Percentiles rank a stretch among this genome's conserved stretches.
These are phyloP conservation scores for Vinca minor DNA, from an alignment of 257 asterid genomes.

Conservation along the genomic window DNA sequence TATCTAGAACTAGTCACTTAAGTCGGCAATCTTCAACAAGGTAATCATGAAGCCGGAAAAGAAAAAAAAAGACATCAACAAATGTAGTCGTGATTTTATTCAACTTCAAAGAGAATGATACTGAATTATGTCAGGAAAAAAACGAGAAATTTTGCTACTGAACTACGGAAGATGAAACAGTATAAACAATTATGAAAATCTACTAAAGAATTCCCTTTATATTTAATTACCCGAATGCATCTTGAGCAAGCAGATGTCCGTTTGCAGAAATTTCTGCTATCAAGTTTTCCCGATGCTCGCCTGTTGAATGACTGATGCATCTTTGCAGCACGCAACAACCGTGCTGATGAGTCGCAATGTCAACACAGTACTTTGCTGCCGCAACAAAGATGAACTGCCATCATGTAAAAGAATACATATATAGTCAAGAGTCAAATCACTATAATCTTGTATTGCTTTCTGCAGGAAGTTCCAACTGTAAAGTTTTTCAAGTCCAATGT, in stretches of 20 bases:
- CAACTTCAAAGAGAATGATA: too few species aligned
- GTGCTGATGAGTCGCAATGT: constrained; percentile 86
- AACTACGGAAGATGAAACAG: neutral
- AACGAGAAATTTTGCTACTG: neutral
- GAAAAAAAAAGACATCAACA: too few species aligned
- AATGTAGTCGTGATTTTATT: too few species aligned
- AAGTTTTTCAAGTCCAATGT: neutral
- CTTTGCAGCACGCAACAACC: constrained; percentile 95
- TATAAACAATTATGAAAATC: neutral
- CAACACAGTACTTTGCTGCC: constrained; percentile 79
- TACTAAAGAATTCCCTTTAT: neutral
- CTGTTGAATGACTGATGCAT: constrained; percentile 66
- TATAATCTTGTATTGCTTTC: neutral
- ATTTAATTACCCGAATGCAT: constrained; percentile 74
- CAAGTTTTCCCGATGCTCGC: constrained; percentile 58
- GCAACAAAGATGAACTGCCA: constrained; percentile 83
- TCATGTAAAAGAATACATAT: constrained; percentile 1
- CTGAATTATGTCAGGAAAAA: too few species aligned
- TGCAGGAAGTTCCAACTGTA: neutral
- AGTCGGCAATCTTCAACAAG: neutral
- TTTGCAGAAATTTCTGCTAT: constrained; percentile 60
- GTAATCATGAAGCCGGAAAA: too few species aligned
- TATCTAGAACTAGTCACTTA: neutral
- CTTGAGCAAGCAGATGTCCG: constrained; percentile 80
- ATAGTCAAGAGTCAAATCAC: neutral